Base-by-base conservation (phyloP, 2,329 filamentous ascomycete species). In the Scopulariopsis brevicaulis region DNA sequence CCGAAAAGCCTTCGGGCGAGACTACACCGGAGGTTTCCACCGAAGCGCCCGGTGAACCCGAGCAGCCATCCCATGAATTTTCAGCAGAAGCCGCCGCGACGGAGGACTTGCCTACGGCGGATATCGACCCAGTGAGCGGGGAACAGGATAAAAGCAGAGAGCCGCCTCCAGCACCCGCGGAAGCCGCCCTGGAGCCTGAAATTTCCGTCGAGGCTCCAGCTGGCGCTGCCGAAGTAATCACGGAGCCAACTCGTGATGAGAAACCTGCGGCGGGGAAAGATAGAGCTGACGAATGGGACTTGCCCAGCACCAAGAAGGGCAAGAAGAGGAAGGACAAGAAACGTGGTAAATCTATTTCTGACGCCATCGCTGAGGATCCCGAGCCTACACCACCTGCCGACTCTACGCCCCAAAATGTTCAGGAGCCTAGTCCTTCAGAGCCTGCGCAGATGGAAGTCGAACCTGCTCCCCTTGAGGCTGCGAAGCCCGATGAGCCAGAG, bases 241-340 rank as follows among this genome's bases (percentile, higher is more conserved):
- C 6, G 22, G 46, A 18, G n/a, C 15, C 14, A 15, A 15, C 40
- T 46, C 15, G 40, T 46, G 40, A 46, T n/a, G 40, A 46, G 15
- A 15, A 15, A 14, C n/a, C 59, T 58, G 62, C 65, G 61, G 63
- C 18, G 7, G 14, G 28, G 7, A 22, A 28, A 3, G n/a, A 25
- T 24, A 7, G 40, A 50, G 54, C 37, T 35, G 54, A 55, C 64
- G 59, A 59, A 60, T 60, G 63, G 64, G 58, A 61, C 62, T 60
- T 62, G 20, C 65, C 64, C 56, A 65, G 62, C 64, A 62, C 62
- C 43, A 66, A 65, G 59, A 61, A 68, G 59, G 69, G 71, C 59
- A 67, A 66, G 59, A 67, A 71, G 59, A 70, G 70, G 57, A 59
- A 52, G 20, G 56, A 61, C 25, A 66, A 64, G 54, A 22, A 50